Evolutionary conservation across 2,329 filamentous ascomycete genomes (phyloP).

Genomic region (Stachybotrys chlorohalonatus): DNA sequence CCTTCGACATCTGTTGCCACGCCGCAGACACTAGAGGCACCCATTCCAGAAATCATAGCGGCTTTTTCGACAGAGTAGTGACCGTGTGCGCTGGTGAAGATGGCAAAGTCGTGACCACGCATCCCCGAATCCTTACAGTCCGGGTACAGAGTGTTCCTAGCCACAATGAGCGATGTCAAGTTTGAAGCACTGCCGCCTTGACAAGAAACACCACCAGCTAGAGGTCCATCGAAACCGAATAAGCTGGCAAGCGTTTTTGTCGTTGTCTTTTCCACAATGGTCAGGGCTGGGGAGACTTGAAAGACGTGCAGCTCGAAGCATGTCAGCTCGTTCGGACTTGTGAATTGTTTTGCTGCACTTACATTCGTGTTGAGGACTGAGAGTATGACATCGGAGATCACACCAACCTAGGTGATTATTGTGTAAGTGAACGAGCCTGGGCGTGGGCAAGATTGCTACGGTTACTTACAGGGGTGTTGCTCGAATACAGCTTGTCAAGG

Average conservation of each 20-base stretch:
- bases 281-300: constrained; percentile 83
- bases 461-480: constrained; percentile 58
- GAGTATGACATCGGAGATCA: constrained; percentile 77
- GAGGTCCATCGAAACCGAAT: constrained; percentile 65
- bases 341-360: constrained; percentile 15
- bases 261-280: constrained; percentile 79
- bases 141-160: constrained; percentile 78
- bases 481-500: constrained; percentile 89
- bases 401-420: constrained; percentile 51
- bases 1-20: constrained; percentile 68
- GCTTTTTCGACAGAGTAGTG: constrained; percentile 96
- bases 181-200: constrained; percentile 83
- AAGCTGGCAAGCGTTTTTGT: constrained; percentile 61
- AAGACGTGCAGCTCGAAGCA: constrained; percentile 67
- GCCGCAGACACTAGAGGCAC: constrained; percentile 60
- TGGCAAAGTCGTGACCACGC: constrained; percentile 53
- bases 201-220: constrained; percentile 66
- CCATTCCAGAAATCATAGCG: constrained; percentile 82
- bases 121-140: constrained; percentile 68
- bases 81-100: constrained; percentile 84
- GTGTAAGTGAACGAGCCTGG: not conserved
- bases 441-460: not conserved
- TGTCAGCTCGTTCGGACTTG: not conserved
- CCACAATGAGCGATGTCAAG: constrained; percentile 74
- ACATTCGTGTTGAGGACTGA: constrained; percentile 85